phyloP scores from a whole-genome alignment of 2,329 filamentous ascomycete species.

The Sordariomycetes sp. region DNA sequence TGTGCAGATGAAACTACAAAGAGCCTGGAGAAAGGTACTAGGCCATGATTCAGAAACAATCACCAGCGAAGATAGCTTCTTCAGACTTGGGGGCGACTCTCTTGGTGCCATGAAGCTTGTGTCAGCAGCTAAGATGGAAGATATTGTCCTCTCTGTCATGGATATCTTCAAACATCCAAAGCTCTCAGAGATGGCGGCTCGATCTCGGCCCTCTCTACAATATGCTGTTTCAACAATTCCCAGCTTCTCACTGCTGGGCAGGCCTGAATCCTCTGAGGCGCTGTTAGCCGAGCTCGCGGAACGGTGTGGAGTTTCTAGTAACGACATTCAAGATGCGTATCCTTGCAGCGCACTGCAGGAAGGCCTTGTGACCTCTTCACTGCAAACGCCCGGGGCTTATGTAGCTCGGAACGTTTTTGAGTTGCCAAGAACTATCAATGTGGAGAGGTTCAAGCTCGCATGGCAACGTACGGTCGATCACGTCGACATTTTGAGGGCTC shows the following conservation, averaged over 20 bases:
- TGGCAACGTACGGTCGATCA: constrained; percentile 11
- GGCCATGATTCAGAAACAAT: constrained; percentile 18
- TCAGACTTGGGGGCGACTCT: constrained; percentile 51
- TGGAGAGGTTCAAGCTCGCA: constrained; percentile 7
- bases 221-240: background rate
- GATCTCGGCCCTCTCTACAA: background rate
- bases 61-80: constrained; percentile 47
- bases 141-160: constrained; percentile 40
- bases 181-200: constrained; percentile 40
- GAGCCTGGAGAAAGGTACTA: constrained; percentile 5
- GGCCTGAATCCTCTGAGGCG: background rate
- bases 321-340: constrained; percentile 1
- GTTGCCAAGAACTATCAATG: background rate
- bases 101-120: constrained; percentile 53
- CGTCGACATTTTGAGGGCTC: constrained; percentile 13
- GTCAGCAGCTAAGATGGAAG: constrained; percentile 38
- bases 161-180: constrained; percentile 42
- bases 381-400: constrained; percentile 1
- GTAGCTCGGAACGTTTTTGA: constrained; percentile 1
- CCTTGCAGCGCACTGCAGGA: constrained; percentile 4
- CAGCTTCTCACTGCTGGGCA: background rate
- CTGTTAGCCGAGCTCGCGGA: background rate
- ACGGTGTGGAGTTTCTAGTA: background rate
- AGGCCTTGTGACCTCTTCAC: constrained; percentile 1
- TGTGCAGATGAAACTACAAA: background rate